Percentiles rank a stretch among this genome's conserved stretches.
phyloP scores from a whole-genome alignment of 1,284 basidiomycete species.

The Paramarasmius palmivorus region DNA sequence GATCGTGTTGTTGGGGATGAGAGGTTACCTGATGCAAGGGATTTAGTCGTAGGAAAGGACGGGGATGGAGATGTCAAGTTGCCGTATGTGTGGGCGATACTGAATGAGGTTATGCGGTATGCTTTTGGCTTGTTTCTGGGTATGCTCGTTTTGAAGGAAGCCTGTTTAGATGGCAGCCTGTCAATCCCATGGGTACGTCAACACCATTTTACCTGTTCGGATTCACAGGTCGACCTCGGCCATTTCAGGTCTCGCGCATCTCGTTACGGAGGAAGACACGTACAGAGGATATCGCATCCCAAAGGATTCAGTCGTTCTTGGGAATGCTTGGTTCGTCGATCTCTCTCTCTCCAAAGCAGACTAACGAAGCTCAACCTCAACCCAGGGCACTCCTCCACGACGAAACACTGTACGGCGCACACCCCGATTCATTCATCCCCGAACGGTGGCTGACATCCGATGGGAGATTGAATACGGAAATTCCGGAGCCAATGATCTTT shows the following conservation, averaged over 20 bases:
- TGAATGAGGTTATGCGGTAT: not conserved
- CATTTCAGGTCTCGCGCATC: not conserved
- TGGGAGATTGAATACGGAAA: not conserved
- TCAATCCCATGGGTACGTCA: slow-evolving; percentile 6
- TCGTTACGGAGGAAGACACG: slow-evolving; percentile 7
- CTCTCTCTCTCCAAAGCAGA: not conserved
- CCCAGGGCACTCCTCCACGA: slow-evolving; percentile 9
- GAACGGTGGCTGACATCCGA: slow-evolving; percentile 9
- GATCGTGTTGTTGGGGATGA: slow-evolving; percentile 25
- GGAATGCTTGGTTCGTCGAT: slow-evolving; percentile 8
- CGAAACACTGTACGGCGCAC: not conserved
- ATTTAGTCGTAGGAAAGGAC: not conserved
- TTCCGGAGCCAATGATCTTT: slow-evolving; percentile 1
- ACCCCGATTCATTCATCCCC: slow-evolving; percentile 6
- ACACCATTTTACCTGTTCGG: not conserved
- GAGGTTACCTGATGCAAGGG: slow-evolving; percentile 12
- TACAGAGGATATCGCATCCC: slow-evolving; percentile 12
- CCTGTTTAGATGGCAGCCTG: slow-evolving; percentile 3
- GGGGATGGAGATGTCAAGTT: not conserved
- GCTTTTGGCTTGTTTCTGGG: not conserved
- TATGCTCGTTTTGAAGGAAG: not conserved
- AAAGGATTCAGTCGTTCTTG: slow-evolving; percentile 6
- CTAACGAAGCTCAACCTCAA: not conserved
- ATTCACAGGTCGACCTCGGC: not conserved
- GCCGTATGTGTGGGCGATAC: slow-evolving; percentile 8